Evolutionary conservation across 352 stramenopile species (phyloP).

Genomic region (Phytopythium sindhum): DNA sequence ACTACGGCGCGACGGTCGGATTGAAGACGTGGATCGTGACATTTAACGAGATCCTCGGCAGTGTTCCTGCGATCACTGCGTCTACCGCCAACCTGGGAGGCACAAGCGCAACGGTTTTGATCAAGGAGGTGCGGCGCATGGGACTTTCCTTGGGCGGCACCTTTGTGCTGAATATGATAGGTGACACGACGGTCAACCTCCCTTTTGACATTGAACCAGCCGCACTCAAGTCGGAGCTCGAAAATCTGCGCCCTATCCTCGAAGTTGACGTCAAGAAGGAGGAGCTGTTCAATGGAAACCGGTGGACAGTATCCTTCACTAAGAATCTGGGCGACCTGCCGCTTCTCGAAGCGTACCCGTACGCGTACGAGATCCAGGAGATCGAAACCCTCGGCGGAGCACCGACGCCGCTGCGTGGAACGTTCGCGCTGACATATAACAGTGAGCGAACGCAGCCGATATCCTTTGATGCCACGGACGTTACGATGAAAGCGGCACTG

Average conservation of each 20-base stretch:
- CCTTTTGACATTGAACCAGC: constrained; percentile 86
- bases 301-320: constrained; percentile 95
- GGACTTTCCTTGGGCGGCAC: constrained; percentile 85
- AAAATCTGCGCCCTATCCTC: constrained; percentile 52
- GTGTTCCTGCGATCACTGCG: constrained; percentile 81
- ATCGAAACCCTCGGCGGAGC: constrained; percentile 88
- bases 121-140: constrained; percentile 77
- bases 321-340: constrained; percentile 94
- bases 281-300: constrained; percentile 79
- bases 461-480: constrained; percentile 81
- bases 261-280: constrained; percentile 74
- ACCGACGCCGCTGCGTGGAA: constrained; percentile 91
- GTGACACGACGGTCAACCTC: constrained; percentile 89
- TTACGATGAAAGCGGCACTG: constrained; percentile 85
- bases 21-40: constrained; percentile 84
- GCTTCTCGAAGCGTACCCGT: constrained; percentile 79
- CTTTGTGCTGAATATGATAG: constrained; percentile 92
- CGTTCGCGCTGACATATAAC: constrained; percentile 86
- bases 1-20: constrained; percentile 43
- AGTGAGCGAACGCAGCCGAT: constrained; percentile 75
- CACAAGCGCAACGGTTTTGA: constrained; percentile 43
- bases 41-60: constrained; percentile 92
- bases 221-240: constrained; percentile 84
- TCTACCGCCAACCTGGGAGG: constrained; percentile 53
- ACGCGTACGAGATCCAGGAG: constrained; percentile 93